These are phyloP conservation scores for Quillaja saponaria DNA, from an alignment of 306 rosid genomes.

Conservation along the genomic window DNA sequence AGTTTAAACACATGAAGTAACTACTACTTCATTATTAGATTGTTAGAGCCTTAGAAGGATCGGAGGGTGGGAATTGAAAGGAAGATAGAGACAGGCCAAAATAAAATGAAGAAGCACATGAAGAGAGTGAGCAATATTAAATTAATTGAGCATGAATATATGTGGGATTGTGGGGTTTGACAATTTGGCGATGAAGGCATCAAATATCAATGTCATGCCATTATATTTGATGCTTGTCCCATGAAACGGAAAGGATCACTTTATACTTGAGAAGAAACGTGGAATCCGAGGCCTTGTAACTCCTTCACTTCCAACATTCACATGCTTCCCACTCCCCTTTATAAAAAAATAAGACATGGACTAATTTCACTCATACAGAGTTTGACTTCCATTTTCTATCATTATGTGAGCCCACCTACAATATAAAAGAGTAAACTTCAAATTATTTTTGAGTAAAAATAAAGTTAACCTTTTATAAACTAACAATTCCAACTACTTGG, in stretches of 20 bases:
- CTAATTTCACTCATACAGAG: no score
- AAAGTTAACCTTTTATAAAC: slow-evolving; percentile 8
- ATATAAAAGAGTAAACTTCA: no score
- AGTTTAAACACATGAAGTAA: no score
- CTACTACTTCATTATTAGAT: background rate
- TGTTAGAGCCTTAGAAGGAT: background rate
- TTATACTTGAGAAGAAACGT: slow-evolving; percentile 30
- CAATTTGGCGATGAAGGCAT: slow-evolving; percentile 9
- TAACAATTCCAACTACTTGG: background rate
- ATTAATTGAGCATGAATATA: background rate
- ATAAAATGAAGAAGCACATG: slow-evolving; percentile 63
- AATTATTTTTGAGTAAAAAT: no score
- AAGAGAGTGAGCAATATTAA: slow-evolving; percentile 22
- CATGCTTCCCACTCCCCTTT: slow-evolving; percentile 41
- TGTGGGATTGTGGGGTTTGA: slow-evolving; percentile 1
- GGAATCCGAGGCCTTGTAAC: slow-evolving; percentile 60
- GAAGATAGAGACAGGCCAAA: slow-evolving; percentile 57
- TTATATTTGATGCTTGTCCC: slow-evolving; percentile 26
- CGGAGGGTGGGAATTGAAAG: background rate
- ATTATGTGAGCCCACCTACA: no score
- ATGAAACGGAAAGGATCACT: slow-evolving; percentile 25
- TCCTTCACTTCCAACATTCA: slow-evolving; percentile 33
- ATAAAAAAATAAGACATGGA: no score
- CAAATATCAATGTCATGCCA: slow-evolving; percentile 1
- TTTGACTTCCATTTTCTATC: no score